A percentile compares a stretch with the other conserved stretches of the same genome.
These are phyloP conservation scores for Teunomyces kruisii DNA, from an alignment of 805 yeast species.

Conservation along the genomic window DNA sequence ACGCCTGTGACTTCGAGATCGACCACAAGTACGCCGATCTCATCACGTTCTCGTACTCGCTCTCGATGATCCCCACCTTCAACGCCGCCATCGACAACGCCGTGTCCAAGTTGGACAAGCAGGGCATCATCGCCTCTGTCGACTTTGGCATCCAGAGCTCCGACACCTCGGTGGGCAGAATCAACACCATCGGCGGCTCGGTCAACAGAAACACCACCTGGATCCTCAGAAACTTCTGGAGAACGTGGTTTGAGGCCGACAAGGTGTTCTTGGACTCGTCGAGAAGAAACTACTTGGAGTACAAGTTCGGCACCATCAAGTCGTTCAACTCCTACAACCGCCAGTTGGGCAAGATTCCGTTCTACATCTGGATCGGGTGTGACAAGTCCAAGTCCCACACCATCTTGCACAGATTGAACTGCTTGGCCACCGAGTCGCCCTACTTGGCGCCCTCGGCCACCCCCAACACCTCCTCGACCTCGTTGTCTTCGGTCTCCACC, in stretches of 20 bases:
- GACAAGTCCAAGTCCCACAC: constrained; percentile 37
- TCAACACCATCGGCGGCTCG: constrained; percentile 74
- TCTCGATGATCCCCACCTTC: constrained; percentile 83
- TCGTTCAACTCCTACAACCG: constrained; percentile 67
- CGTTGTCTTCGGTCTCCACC: constrained; percentile 18
- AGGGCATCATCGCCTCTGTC: constrained; percentile 67
- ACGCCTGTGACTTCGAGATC: constrained; percentile 69
- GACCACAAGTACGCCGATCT: constrained; percentile 56
- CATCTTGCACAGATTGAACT: constrained; percentile 64
- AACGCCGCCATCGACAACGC: constrained; percentile 77
- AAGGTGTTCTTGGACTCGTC: constrained; percentile 76
- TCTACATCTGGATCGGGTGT: constrained; percentile 78
- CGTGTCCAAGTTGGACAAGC: constrained; percentile 47
- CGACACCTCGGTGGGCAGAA: constrained; percentile 64
- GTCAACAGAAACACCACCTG: constrained; percentile 72
- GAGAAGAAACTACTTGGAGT: constrained; percentile 80
- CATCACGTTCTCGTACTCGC: constrained; percentile 75
- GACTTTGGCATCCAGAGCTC: constrained; percentile 78
- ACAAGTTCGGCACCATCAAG: constrained; percentile 78
- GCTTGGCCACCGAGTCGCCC: constrained; percentile 79
- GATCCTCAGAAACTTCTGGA: constrained; percentile 79
- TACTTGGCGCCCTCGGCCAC: constrained; percentile 62
- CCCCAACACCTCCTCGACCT: constrained; percentile 12
- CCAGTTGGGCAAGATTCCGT: constrained; percentile 71
- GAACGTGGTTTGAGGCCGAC: constrained; percentile 85